Base-by-base conservation (phyloP, 441 rosid genomes). In the Pelargonium cotyledonis region DNA sequence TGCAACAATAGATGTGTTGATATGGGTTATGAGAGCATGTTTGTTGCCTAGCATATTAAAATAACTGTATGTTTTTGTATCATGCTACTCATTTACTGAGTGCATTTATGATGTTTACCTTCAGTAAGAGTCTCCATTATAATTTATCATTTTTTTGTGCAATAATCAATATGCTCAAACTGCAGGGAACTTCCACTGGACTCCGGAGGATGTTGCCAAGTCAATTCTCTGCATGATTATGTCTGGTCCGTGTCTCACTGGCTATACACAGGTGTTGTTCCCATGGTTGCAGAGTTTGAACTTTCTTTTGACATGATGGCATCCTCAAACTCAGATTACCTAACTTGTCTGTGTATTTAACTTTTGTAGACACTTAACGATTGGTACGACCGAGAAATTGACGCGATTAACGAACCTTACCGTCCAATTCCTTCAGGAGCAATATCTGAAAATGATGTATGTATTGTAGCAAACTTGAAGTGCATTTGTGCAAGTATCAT, bases 361-460 rank as follows among this genome's bases (percentile, higher is more conserved):
- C 70, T 58, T 70, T 78, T 73, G 47, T 81, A 94, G 98, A 94
- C 98, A 6, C 57, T 91, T 46, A 94, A 94, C 69, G 99, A 91
- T 79, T 94, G 93, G 85, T 94, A 89, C 82, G 97, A 94, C 73
- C 88, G 95, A 77, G 97, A 94, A 68, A 91, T 94, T 21, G 99
- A 94, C 75, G 97, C 99, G 31, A 94, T 91, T 60, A 94, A 94
- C 66, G 99, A 94, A 78, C 97, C 99, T 55, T 94, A 94, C 79
- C 97, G 97, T 60, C 98, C 97, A 11, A 94, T 94, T 72, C 97
- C 97, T 66, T 94, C 97, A 2, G 99, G 97, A 41, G 97, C 89
- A 66, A 89, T 94, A 71, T 85, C 95, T 68, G 96, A 94, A 85
- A 84, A 80, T 69, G 99, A 91, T 97, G 97, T 88, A 63, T 18